Evolutionary conservation across 2,329 filamentous ascomycete species (phyloP), one percentile per base, ranked within the genome.

Genomic region (Exophiala sp.): DNA sequence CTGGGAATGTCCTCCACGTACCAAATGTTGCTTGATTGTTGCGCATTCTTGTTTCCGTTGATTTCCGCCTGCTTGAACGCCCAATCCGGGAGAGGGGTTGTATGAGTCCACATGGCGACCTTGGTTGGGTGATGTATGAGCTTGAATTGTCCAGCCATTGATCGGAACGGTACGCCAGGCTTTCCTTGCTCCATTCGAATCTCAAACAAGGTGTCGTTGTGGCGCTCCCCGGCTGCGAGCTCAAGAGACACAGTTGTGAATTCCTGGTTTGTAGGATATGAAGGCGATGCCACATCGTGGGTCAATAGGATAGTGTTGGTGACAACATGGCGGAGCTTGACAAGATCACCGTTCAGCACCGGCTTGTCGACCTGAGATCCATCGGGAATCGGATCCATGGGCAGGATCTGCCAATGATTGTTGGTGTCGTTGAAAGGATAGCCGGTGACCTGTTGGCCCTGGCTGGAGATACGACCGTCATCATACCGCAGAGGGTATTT

Each of bases 381-480:
- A 50, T 83, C 79, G 0, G 68, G 56, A 39, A 74, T 60, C 13
- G 69, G 64, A 46, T 76, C 73, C 4, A 77, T 68, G 7, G 93
- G 93, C 29, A 97, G 70, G 58, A 98, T 83, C 69, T 97, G 85
- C 93, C 93, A 98, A 65, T 94, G 81, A 73, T 98, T 98, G 79
- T 98, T 98, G 64, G 91, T 96, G 66, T 98, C 93, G 59, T 97
- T 95, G 76, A 88, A 93, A 1, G 93, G 93, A 66, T 98, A 98
- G 45, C 93, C 93, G 18, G 93, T 98, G 29, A 98, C 89, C 71
- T 98, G 93, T 72, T 98, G 93, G 52, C 93, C 87, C 72, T 98
- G 93, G 66, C 89, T 95, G 40, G 93, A 97, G 62, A 98, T 88
- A 66, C 93, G 87, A 32, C 93, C 93, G 68, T 98, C 93, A 45